A percentile compares a stretch with the other conserved stretches of the same genome.
Evolutionary conservation across 164 flowering plant species (phyloP).

Genomic region (Vitis vinifera): ASM3070453v1 NC_081812.1:12164501-12165000

Average conservation of each 20-base stretch:
- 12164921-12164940: neutral
- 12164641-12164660: conserved; percentile 41
- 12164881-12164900: no score
- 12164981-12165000: neutral
- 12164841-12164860: conserved; percentile 84
- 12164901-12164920: neutral
- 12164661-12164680: conserved; percentile 87
- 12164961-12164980: neutral
- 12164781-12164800: conserved; percentile 52
- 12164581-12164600: neutral
- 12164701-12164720: conserved; percentile 57
- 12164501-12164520: conserved; percentile 30
- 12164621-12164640: conserved; percentile 51
- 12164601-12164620: conserved; percentile 81
- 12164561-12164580: no score
- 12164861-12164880: no score
- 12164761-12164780: no score
- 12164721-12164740: conserved; percentile 28
- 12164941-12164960: neutral
- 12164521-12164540: neutral
- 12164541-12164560: no score
- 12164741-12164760: no score
- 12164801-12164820: conserved; percentile 90
- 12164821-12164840: conserved; percentile 64
- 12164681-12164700: conserved; percentile 77